Percentiles rank a stretch among this genome's conserved stretches.
Evolutionary conservation across 306 rosid genomes (phyloP).

Genomic region (Prunus dulcis): DNA sequence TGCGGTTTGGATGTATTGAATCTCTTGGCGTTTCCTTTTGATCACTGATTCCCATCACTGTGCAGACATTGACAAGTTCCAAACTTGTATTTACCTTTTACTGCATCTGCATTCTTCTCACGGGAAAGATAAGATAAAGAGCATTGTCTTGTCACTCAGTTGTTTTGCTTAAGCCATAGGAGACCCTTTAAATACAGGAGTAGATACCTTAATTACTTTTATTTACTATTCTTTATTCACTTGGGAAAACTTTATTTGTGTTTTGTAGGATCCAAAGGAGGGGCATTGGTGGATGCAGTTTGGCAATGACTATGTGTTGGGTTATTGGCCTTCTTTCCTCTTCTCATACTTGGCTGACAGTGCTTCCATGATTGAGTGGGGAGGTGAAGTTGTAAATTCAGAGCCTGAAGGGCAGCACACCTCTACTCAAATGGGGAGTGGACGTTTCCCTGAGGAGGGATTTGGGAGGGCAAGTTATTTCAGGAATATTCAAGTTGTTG

Average conservation of each 20-base stretch:
- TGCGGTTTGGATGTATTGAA: slow-evolving; percentile 32
- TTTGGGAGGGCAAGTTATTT: slow-evolving; percentile 92
- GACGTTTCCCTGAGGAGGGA: slow-evolving; percentile 91
- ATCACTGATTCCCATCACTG: slow-evolving; percentile 17
- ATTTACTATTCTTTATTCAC: neutral
- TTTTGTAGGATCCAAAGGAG: slow-evolving; percentile 79
- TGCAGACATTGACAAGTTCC: slow-evolving; percentile 5
- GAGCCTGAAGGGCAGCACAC: slow-evolving; percentile 83
- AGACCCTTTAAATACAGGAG: neutral
- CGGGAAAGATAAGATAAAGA: neutral
- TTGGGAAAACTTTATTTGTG: neutral
- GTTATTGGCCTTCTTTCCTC: slow-evolving; percentile 93
- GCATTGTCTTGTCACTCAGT: neutral
- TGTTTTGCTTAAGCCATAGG: neutral
- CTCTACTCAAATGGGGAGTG: slow-evolving; percentile 94
- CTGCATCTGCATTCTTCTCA: slow-evolving; percentile 1
- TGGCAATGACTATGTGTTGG: slow-evolving; percentile 76
- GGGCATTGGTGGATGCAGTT: slow-evolving; percentile 99
- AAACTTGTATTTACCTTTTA: neutral
- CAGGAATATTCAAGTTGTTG: slow-evolving; percentile 88
- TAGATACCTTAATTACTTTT: neutral
- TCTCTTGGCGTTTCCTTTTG: slow-evolving; percentile 35
- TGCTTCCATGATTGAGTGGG: slow-evolving; percentile 99
- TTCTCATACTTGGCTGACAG: slow-evolving; percentile 95
- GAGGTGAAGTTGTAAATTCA: slow-evolving; percentile 95